Evolutionary conservation across 352 stramenopile species (phyloP).

Genomic region (Pythium vanterpoolii): DNA sequence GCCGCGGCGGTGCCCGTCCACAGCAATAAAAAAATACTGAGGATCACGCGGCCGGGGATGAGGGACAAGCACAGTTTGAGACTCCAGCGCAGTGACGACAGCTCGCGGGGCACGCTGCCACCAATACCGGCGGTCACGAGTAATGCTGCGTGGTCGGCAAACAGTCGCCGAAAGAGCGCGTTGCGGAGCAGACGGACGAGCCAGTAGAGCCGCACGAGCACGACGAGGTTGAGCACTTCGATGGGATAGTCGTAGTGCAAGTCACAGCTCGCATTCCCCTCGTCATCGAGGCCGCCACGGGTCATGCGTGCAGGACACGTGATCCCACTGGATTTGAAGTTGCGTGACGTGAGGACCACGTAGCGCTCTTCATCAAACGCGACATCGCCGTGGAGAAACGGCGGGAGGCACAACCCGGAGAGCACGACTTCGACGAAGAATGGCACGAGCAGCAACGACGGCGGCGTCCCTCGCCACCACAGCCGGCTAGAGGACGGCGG

Average conservation of each 20-base stretch:
- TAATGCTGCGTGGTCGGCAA: conserved; percentile 23
- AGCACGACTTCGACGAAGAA: conserved; percentile 43
- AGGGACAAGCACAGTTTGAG: conserved; percentile 51
- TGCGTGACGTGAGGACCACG: background rate
- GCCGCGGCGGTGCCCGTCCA: conserved; percentile 45
- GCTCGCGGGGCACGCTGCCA: conserved; percentile 23
- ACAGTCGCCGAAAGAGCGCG: conserved; percentile 35
- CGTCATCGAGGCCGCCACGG: conserved; percentile 19
- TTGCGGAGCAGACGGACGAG: conserved; percentile 53
- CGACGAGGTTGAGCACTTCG: conserved; percentile 61
- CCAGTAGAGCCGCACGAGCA: conserved; percentile 61
- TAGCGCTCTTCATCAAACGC: conserved; percentile 49
- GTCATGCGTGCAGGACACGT: conserved; percentile 16
- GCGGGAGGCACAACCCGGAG: conserved; percentile 41
- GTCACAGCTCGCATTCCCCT: conserved; percentile 25
- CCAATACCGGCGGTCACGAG: conserved; percentile 25
- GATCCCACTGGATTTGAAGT: background rate
- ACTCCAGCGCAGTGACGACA: conserved; percentile 55
- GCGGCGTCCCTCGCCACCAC: conserved; percentile 24
- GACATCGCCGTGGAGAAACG: conserved; percentile 44
- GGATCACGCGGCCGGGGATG: conserved; percentile 33
- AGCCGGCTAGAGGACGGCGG: conserved; percentile 8
- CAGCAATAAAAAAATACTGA: conserved; percentile 42
- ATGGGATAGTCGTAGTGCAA: conserved; percentile 53
- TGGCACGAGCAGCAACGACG: conserved; percentile 32